A percentile compares a stretch with the other conserved stretches of the same genome.
phyloP scores from a whole-genome alignment of 805 yeast species.

The Myxozyma sirexii region DNA sequence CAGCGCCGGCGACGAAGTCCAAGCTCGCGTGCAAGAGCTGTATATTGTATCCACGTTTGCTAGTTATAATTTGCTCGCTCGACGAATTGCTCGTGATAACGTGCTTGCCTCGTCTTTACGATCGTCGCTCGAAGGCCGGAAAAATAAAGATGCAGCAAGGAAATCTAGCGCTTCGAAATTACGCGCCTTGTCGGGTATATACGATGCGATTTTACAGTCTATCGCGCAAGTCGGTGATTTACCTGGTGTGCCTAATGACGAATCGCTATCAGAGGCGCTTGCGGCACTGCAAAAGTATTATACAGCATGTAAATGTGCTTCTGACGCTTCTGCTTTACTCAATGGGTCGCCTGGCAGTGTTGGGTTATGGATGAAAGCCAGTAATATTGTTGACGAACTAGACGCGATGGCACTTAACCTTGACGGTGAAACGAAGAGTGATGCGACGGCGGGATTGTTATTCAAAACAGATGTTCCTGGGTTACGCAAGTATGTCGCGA shows the following conservation, averaged over 20 bases:
- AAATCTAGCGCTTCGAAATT: conserved; percentile 22
- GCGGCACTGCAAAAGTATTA: conserved; percentile 54
- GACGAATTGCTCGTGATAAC: conserved; percentile 71
- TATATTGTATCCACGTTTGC: conserved; percentile 77
- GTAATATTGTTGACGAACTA: conserved; percentile 17
- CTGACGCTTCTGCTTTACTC: conserved; percentile 19
- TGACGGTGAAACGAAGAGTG: conserved; percentile 15
- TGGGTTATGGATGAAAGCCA: conserved; percentile 29
- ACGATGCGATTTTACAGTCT: conserved; percentile 55
- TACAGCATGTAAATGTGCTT: conserved; percentile 38
- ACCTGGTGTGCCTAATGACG: conserved; percentile 92
- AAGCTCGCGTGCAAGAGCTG: conserved; percentile 60
- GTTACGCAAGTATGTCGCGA: conserved; percentile 23
- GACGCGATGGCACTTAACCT: conserved; percentile 26
- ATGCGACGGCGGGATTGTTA: conserved; percentile 9
- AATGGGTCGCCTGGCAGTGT: conserved; percentile 27
- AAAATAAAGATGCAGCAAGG: not conserved
- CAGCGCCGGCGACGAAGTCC: conserved; percentile 43
- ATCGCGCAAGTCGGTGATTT: conserved; percentile 67
- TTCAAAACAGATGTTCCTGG: conserved; percentile 23
- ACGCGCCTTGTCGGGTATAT: conserved; percentile 50
- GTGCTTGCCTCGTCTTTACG: conserved; percentile 25
- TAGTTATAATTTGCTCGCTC: conserved; percentile 64
- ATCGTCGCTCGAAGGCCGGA: conserved; percentile 11
- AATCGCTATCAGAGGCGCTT: conserved; percentile 60